phyloP scores from a whole-genome alignment of 2,329 filamentous ascomycete genomes.

The Aspergillus quadrilineatus region DNA sequence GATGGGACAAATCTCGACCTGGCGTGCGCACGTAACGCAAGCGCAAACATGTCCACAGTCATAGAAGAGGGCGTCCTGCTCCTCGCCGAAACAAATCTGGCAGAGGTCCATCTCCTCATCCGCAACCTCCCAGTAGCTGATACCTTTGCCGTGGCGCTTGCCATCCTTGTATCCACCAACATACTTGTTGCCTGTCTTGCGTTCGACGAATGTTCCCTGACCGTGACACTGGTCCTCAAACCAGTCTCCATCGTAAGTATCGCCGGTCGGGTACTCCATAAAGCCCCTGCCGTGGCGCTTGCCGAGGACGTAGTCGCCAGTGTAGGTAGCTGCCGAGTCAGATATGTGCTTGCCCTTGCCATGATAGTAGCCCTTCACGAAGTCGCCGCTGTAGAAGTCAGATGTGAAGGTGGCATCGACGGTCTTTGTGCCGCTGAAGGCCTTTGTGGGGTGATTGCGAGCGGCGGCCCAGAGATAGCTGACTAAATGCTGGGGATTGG shows the following conservation, averaged over 20 bases:
- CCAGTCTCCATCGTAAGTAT: slow-evolving; percentile 50
- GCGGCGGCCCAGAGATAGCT: slow-evolving; percentile 47
- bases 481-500: slow-evolving; percentile 39
- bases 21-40: slow-evolving; percentile 58
- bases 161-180: slow-evolving; percentile 61
- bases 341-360: slow-evolving; percentile 56
- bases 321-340: slow-evolving; percentile 56
- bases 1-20: slow-evolving; percentile 61
- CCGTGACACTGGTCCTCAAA: slow-evolving; percentile 51
- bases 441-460: slow-evolving; percentile 47
- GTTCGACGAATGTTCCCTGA: slow-evolving; percentile 57
- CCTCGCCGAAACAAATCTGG: slow-evolving; percentile 62
- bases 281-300: slow-evolving; percentile 56
- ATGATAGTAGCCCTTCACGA: slow-evolving; percentile 52
- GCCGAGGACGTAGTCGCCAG: slow-evolving; percentile 54
- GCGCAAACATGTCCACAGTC: slow-evolving; percentile 64
- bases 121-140: slow-evolving; percentile 61
- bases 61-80: slow-evolving; percentile 60
- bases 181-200: slow-evolving; percentile 59
- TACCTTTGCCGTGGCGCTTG: slow-evolving; percentile 61
- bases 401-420: slow-evolving; percentile 54
- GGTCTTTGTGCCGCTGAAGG: slow-evolving; percentile 49
- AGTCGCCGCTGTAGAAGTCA: slow-evolving; percentile 57
- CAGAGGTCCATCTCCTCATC: slow-evolving; percentile 61
- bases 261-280: slow-evolving; percentile 58